Evolutionary conservation across 2,329 filamentous ascomycete species (phyloP), one percentile per base, ranked within the genome.

Genomic region (Chalaropsis thielavioides): DNA sequence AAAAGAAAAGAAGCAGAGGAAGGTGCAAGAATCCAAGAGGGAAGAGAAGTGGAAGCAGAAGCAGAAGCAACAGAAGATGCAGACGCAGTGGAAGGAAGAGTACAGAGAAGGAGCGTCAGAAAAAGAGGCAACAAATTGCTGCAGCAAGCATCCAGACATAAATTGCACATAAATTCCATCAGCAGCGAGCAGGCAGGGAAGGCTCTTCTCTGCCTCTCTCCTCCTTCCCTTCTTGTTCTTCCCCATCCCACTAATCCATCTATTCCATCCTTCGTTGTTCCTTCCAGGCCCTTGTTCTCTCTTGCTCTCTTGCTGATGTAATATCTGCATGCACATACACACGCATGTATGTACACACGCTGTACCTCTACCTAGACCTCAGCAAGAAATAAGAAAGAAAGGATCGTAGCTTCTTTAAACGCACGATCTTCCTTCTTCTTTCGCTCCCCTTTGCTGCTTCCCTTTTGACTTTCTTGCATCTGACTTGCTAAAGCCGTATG

Each of bases 131-230:
- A 49, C 46, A 31, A 31, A n/a, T 46, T 19, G 22, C 22, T 46
- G 22, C 22, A 8, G 17, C 46, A 7, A 49, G 46, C 15, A 49
- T 19, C 31, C 6, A n/a, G n/a, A 62, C 51, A 17, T 35, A 27
- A 56, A 56, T 35, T 31, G 7, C 15, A 46, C 19, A 49, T 35
- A 38, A 62, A 31, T 51, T 46, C 17, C 5, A 19, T n/a, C n/a
- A 11, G 13, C 72, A 71, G 70, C 68, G 15, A 43, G n/a, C 51
- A 56, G 51, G 7, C 51, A 11, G 13, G 27, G 8, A 56, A n/a
- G 15, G 8, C 58, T 49, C 31, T 51, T 22, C n/a, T 49, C 41
- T 35, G 22, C 44, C 35, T 43, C 40, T 35, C 44, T 17, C 22
- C 40, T 35, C 13, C 17, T 43, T 46, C 41, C 41, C 60, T 62